These are phyloP conservation scores for Fusarium beomiforme DNA, from an alignment of 2,329 filamentous ascomycete species.

Conservation along the genomic window DNA sequence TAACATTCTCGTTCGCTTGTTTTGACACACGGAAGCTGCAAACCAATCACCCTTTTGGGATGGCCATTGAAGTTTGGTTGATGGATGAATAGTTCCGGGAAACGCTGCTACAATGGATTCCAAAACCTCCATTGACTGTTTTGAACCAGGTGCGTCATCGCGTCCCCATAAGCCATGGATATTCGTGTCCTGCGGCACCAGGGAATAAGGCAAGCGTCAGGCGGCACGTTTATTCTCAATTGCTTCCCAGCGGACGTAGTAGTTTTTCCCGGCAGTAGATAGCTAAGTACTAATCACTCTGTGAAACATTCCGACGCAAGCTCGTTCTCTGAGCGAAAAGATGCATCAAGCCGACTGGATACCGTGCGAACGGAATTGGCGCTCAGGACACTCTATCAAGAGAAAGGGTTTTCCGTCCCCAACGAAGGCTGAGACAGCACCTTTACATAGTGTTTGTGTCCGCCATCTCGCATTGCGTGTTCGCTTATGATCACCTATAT, in stretches of 20 bases:
- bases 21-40: background rate
- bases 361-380: slow-evolving; percentile 28
- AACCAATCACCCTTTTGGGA: slow-evolving; percentile 12
- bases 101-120: background rate
- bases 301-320: slow-evolving; percentile 1
- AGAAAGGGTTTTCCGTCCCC: background rate
- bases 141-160: background rate
- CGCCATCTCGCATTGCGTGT: background rate
- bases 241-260: background rate
- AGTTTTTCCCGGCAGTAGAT: background rate
- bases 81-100: slow-evolving; percentile 1
- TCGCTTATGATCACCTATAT: slow-evolving; percentile 12
- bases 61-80: slow-evolving; percentile 11
- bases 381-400: background rate
- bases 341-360: slow-evolving; percentile 30
- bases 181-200: background rate
- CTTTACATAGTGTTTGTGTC: background rate
- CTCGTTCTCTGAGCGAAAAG: background rate
- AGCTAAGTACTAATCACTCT: background rate
- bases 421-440: background rate
- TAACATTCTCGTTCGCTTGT: background rate
- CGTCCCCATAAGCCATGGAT: background rate
- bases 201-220: background rate
- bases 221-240: background rate
- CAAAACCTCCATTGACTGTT: background rate